Percentiles rank a stretch among this genome's conserved stretches.
phyloP scores from a whole-genome alignment of 2,329 filamentous ascomycete species.

The Aspergillus ustus region DNA sequence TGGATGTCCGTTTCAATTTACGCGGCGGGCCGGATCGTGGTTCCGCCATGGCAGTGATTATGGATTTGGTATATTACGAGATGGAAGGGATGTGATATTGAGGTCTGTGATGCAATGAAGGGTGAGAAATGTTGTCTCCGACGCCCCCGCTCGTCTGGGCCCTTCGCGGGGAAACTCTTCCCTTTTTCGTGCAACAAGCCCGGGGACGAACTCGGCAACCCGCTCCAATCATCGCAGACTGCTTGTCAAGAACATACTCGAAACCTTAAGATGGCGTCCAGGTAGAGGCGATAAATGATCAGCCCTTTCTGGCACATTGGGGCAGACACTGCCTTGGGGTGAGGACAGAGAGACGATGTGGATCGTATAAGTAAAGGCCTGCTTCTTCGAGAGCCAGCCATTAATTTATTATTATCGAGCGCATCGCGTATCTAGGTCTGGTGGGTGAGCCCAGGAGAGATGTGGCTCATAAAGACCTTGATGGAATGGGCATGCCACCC shows the following conservation, averaged over 20 bases:
- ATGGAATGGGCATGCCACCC: too few species aligned
- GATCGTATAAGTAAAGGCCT: too few species aligned
- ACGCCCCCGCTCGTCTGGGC: background rate
- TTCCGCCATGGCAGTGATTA: background rate
- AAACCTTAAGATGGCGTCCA: background rate
- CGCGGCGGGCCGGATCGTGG: constrained; percentile 26
- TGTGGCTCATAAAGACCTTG: too few species aligned
- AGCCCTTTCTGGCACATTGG: too few species aligned
- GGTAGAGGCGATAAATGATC: too few species aligned
- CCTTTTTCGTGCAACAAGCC: constrained; percentile 1
- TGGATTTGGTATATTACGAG: background rate
- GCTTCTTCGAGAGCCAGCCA: too few species aligned
- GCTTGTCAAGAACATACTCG: background rate
- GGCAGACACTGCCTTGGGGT: too few species aligned
- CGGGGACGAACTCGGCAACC: background rate
- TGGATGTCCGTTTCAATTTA: constrained; percentile 31
- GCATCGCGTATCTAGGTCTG: too few species aligned
- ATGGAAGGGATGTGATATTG: background rate
- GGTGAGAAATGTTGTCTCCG: background rate
- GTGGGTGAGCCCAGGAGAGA: too few species aligned
- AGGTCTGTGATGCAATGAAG: background rate
- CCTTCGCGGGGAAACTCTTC: background rate
- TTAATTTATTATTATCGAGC: too few species aligned
- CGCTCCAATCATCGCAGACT: background rate
- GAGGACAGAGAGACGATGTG: too few species aligned